Conservation (phyloP, 2,329 filamentous ascomycete genomes). For the Cadophora luteo-olivacea region DNA sequence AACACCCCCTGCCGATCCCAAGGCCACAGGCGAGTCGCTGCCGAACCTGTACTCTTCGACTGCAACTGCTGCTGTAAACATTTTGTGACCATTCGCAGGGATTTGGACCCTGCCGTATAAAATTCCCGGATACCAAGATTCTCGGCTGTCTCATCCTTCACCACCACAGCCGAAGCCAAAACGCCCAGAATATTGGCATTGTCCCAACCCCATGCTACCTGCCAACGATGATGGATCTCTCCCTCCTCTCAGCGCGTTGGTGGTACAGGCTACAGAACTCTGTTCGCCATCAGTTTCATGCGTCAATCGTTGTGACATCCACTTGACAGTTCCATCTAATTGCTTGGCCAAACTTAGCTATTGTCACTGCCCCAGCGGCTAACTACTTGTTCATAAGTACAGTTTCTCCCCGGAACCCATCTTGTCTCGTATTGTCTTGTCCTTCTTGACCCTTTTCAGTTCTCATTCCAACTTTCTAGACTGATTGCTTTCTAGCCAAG, state of each 20-base stretch:
- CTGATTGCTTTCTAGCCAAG: conserved; percentile 15
- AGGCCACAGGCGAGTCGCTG: neutral
- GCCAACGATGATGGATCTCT: conserved; percentile 6
- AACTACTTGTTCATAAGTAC: neutral
- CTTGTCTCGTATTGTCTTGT: conserved; percentile 10
- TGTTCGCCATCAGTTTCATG: conserved; percentile 1
- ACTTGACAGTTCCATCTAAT: conserved; percentile 7
- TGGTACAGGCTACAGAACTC: neutral
- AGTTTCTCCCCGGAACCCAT: neutral
- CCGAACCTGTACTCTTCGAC: neutral
- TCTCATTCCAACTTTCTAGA: neutral
- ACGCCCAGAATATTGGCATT: conserved; percentile 21
- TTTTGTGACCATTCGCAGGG: conserved; percentile 4
- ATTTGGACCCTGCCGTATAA: conserved; percentile 1
- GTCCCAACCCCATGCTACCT: conserved; percentile 1
- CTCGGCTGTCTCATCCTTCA: conserved; percentile 14
- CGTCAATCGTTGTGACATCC: conserved; percentile 2
- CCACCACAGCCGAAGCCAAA: conserved; percentile 11
- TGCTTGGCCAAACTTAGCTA: conserved; percentile 10
- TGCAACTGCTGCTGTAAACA: conserved; percentile 3
- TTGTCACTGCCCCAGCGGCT: neutral
- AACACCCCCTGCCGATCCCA: neutral
- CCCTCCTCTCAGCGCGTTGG: neutral
- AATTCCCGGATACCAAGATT: conserved; percentile 2
- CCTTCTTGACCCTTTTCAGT: conserved; percentile 5